phyloP scores from a whole-genome alignment of 1,284 basidiomycete genomes.

The Porogramme epimiltina region DNA sequence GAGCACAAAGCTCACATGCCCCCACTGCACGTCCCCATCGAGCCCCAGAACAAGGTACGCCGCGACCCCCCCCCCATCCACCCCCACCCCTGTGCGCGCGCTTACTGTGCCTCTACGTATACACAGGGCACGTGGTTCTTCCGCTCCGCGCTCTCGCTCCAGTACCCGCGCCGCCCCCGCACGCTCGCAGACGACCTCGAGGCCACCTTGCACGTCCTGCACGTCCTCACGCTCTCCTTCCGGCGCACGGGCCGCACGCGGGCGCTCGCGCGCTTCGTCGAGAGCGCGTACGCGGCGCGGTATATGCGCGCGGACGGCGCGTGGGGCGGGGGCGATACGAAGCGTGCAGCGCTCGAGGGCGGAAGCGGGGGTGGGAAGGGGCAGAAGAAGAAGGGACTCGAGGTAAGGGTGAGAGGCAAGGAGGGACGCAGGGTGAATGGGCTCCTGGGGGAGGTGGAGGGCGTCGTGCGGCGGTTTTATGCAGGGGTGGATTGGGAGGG shows the following conservation, averaged over 20 bases:
- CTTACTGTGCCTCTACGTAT: background rate
- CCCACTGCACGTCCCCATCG: too few relatives aligned
- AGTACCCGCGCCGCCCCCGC: slow-evolving; percentile 14
- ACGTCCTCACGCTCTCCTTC: slow-evolving; percentile 2
- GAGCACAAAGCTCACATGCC: background rate
- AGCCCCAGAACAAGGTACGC: too few relatives aligned
- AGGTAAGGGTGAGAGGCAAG: too few relatives aligned
- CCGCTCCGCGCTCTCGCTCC: slow-evolving; percentile 12
- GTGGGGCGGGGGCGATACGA: slow-evolving; percentile 9
- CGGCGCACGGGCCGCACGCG: background rate
- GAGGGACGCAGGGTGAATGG: too few relatives aligned
- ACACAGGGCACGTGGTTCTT: slow-evolving; percentile 18
- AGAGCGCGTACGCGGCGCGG: background rate
- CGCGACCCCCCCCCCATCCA: too few relatives aligned
- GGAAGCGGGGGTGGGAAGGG: too few relatives aligned
- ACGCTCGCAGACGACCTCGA: slow-evolving; percentile 17
- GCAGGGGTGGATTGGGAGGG: too few relatives aligned
- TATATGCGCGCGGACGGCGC: background rate
- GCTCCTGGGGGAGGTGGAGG: too few relatives aligned
- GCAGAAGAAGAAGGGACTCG: too few relatives aligned
- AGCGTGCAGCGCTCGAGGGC: too few relatives aligned
- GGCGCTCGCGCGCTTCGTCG: background rate
- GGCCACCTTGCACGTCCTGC: slow-evolving; percentile 14
- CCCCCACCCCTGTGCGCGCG: too few relatives aligned
- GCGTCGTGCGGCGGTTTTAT: too few relatives aligned